Conservation (phyloP, 441 rosid species). For the Syzygium malaccense region DNA sequence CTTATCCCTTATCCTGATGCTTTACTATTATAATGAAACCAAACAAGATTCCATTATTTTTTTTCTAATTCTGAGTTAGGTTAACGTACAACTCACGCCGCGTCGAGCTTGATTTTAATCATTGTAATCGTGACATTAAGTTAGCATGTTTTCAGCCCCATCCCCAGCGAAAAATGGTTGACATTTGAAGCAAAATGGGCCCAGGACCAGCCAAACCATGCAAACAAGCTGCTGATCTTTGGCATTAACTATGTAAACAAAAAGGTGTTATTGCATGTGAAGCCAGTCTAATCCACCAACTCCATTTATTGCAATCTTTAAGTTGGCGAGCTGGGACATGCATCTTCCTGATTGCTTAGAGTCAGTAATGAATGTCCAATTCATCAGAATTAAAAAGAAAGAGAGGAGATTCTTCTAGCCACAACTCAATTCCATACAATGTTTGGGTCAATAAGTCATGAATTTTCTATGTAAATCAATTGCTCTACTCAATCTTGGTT, state of each 20-base stretch:
- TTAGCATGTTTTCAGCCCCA: not conserved
- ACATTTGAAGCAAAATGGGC: not conserved
- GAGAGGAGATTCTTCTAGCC: not conserved
- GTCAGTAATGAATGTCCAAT: not conserved
- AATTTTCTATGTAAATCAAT: not conserved
- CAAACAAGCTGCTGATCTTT: not conserved
- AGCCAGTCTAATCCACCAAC: not conserved
- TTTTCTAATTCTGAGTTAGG: not conserved
- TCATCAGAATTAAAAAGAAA: not conserved
- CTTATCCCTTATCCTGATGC: not conserved
- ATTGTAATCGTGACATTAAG: not conserved
- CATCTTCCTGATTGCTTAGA: not conserved
- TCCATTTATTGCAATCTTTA: not conserved
- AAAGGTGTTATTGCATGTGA: not conserved
- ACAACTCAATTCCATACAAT: not conserved
- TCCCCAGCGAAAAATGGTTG: not conserved
- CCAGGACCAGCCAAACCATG: not conserved
- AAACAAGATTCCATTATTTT: not conserved
- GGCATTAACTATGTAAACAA: not conserved
- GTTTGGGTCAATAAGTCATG: not conserved
- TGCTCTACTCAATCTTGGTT: not conserved
- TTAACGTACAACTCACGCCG: not conserved
- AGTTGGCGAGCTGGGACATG: not conserved
- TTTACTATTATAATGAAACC: not conserved
- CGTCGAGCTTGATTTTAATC: not conserved